Evolutionary conservation across 352 stramenopile genomes (phyloP).

Genomic region (Phytophthora meadii): DNA sequence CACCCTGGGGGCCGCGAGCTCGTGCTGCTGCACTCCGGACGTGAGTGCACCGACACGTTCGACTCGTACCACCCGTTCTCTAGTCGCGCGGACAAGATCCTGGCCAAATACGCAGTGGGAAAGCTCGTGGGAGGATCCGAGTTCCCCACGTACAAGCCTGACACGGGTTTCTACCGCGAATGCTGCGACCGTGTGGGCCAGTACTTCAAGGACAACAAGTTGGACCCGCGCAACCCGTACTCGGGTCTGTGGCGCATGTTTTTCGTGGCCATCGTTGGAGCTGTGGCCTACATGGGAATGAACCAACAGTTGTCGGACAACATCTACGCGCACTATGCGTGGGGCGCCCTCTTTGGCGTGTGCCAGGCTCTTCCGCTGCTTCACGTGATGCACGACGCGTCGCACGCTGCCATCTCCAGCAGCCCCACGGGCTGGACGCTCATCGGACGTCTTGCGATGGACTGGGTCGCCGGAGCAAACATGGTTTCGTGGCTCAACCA

Average conservation of each 20-base stretch:
- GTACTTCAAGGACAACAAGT: slow-evolving; percentile 92
- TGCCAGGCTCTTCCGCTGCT: slow-evolving; percentile 91
- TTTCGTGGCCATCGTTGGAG: slow-evolving; percentile 75
- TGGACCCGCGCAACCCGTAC: slow-evolving; percentile 86
- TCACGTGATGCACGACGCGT: slow-evolving; percentile 94
- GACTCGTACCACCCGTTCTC: slow-evolving; percentile 93
- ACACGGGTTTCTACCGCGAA: slow-evolving; percentile 92
- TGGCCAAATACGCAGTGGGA: slow-evolving; percentile 89
- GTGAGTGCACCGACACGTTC: slow-evolving; percentile 91
- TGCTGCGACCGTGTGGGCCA: slow-evolving; percentile 81
- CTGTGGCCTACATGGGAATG: slow-evolving; percentile 80
- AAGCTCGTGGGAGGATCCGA: slow-evolving; percentile 79
- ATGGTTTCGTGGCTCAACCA: slow-evolving; percentile 96
- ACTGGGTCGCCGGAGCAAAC: slow-evolving; percentile 92
- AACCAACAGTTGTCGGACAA: slow-evolving; percentile 66
- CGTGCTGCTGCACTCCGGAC: slow-evolving; percentile 79
- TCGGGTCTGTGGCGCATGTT: slow-evolving; percentile 89
- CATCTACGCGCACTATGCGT: slow-evolving; percentile 68
- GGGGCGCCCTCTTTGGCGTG: slow-evolving; percentile 86
- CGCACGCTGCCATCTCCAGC: slow-evolving; percentile 90
- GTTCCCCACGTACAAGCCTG: slow-evolving; percentile 91
- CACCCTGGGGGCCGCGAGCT: slow-evolving; percentile 87
- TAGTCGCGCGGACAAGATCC: slow-evolving; percentile 79
- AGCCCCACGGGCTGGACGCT: slow-evolving; percentile 75
- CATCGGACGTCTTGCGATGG: slow-evolving; percentile 85